These are phyloP conservation scores for Westerdykella ornata DNA, from an alignment of 2,329 filamentous ascomycete species.

Conservation along the genomic window DNA sequence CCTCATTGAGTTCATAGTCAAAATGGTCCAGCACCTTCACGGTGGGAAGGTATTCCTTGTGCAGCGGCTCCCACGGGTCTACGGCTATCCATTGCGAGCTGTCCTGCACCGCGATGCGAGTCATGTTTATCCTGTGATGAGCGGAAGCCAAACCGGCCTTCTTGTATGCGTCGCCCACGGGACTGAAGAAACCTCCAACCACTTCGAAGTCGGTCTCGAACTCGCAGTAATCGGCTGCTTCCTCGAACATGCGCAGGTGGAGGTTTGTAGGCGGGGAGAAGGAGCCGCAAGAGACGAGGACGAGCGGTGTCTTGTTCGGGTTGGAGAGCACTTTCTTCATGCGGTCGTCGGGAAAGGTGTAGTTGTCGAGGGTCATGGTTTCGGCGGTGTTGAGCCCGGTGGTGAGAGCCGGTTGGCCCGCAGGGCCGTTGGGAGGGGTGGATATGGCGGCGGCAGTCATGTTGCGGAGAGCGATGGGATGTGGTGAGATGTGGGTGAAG, in stretches of 20 bases:
- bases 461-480: slow-evolving; percentile 4
- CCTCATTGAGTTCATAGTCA: slow-evolving; percentile 77
- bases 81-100: slow-evolving; percentile 43
- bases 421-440: slow-evolving; percentile 7
- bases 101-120: slow-evolving; percentile 69
- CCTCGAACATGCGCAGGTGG: slow-evolving; percentile 81
- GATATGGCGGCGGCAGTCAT: slow-evolving; percentile 3
- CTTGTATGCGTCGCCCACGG: slow-evolving; percentile 70
- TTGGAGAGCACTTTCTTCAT: slow-evolving; percentile 53
- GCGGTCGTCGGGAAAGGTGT: slow-evolving; percentile 56
- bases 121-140: slow-evolving; percentile 75
- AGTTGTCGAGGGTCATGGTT: slow-evolving; percentile 41
- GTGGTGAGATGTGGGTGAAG: slow-evolving; percentile 12
- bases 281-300: slow-evolving; percentile 61
- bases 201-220: slow-evolving; percentile 70
- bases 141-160: slow-evolving; percentile 72
- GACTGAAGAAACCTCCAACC: slow-evolving; percentile 75
- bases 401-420: slow-evolving; percentile 11
- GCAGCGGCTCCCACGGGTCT: slow-evolving; percentile 62
- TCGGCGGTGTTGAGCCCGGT: slow-evolving; percentile 21
- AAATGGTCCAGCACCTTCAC: slow-evolving; percentile 88
- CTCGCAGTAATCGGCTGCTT: slow-evolving; percentile 73
- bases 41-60: slow-evolving; percentile 79
- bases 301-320: slow-evolving; percentile 54
- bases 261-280: slow-evolving; percentile 72